Evolutionary conservation across 352 stramenopile genomes (phyloP).

Genomic region (Globisporangium alternatum): DNA sequence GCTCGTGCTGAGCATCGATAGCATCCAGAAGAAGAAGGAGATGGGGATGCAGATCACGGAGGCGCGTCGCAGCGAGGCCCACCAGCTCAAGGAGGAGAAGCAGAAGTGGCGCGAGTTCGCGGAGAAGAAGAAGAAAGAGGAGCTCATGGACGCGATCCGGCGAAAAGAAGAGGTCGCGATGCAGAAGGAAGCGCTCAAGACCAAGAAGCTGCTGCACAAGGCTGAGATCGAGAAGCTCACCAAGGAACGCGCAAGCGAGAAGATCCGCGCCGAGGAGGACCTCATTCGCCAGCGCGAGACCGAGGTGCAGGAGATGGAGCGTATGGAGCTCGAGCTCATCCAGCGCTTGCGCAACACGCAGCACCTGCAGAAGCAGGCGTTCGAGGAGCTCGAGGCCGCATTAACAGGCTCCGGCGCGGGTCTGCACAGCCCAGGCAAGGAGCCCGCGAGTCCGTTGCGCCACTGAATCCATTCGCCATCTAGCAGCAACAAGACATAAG

Average conservation of each 20-base stretch:
- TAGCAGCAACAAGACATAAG: not conserved
- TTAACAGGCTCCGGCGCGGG: constrained; percentile 46
- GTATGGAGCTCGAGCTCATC: constrained; percentile 77
- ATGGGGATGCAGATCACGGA: constrained; percentile 66
- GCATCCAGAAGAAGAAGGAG: constrained; percentile 80
- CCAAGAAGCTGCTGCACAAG: constrained; percentile 63
- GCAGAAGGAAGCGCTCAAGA: constrained; percentile 64
- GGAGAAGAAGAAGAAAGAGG: constrained; percentile 62
- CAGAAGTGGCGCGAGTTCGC: constrained; percentile 71
- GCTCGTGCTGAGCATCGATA: constrained; percentile 76
- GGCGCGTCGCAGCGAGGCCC: constrained; percentile 53
- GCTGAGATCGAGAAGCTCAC: constrained; percentile 76
- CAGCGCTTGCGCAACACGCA: constrained; percentile 80
- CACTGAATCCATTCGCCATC: constrained; percentile 7
- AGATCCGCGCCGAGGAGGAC: constrained; percentile 64
- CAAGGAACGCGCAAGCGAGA: constrained; percentile 56
- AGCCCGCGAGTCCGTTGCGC: constrained; percentile 20
- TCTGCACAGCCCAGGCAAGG: constrained; percentile 28
- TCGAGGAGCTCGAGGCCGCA: constrained; percentile 79
- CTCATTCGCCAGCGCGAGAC: constrained; percentile 49
- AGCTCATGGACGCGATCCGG: constrained; percentile 60
- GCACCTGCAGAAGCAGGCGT: constrained; percentile 82
- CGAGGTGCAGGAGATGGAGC: constrained; percentile 83
- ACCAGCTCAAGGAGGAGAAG: constrained; percentile 82
- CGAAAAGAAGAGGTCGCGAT: constrained; percentile 65